A percentile compares a stretch with the other conserved stretches of the same genome.
These are phyloP conservation scores for Salvia hispanica DNA, from an alignment of 257 asterid species.

Conservation along the genomic window DNA sequence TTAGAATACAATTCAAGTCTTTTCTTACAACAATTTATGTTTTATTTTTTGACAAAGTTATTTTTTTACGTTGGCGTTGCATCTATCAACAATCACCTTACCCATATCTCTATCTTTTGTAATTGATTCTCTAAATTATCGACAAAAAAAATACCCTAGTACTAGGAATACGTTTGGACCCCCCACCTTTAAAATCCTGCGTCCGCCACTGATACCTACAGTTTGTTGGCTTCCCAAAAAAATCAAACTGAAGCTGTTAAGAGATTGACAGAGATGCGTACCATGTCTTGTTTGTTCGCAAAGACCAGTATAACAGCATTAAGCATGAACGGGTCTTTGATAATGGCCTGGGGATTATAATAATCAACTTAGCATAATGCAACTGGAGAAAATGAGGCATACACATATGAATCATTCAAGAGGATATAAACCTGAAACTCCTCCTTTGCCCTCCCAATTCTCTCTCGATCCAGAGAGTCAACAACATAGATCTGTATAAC, in stretches of 20 bases:
- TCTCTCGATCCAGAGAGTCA: conserved; percentile 93
- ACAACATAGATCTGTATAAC: conserved; percentile 82
- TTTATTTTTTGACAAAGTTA: no score
- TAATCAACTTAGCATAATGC: conserved; percentile 34
- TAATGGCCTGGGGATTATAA: conserved; percentile 63
- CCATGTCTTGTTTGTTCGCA: conserved; percentile 99
- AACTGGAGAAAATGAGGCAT: conserved; percentile 31
- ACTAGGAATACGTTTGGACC: no score
- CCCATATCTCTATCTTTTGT: no score
- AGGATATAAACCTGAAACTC: conserved; percentile 79
- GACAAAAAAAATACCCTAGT: no score
- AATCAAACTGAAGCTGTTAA: conserved; percentile 1
- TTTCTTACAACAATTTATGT: no score
- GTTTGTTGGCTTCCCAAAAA: not conserved
- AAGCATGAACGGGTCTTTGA: conserved; percentile 91
- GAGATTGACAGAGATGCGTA: conserved; percentile 31
- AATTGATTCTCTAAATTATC: no score
- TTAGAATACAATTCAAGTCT: no score
- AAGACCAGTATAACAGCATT: conserved; percentile 91
- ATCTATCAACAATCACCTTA: no score
- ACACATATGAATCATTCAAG: conserved; percentile 29
- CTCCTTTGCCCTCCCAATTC: conserved; percentile 75
- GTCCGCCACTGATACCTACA: no score
- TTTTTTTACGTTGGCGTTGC: no score
- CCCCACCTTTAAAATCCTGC: no score